Evolutionary conservation across 2,329 filamentous ascomycete genomes (phyloP), one percentile per base, ranked within the genome.

Genomic region (Diplodia mutila): DNA sequence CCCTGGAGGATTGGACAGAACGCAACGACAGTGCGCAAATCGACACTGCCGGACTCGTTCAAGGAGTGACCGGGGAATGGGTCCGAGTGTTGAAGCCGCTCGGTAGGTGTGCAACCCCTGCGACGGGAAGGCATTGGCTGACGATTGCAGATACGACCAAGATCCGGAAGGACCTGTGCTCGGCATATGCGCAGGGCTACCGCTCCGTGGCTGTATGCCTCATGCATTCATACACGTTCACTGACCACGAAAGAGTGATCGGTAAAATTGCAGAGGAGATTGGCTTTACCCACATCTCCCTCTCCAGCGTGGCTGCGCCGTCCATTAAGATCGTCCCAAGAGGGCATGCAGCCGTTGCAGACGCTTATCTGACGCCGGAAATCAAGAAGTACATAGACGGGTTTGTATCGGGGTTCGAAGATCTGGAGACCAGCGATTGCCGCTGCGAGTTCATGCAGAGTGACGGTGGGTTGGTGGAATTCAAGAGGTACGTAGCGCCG

Each of bases 121-220:
- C 61, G 71, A 48, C 72, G 74, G 32, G 75, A 76, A 46, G 69
- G 69, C 11, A 68, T 77, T 18, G 68, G 74, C 57, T 77, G 46
- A 70, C 71, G 59, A 68, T 53, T 14, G 71, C 73, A 12, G 71
- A 76, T 25, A 23, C 67, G 8, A 53, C 69, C 1, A 57, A 57
- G 1, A 63, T 70, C 7, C 51, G 65, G 2, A 18, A 51, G 1
- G 67, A 71, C 34, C 69, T 76, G 1, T 69, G 73, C 25, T n/a
- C 51, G 2, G 68, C 80, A 2, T 78, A 73, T 65, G 68, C 73
- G 0, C 71, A 75, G 14, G 79, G 78, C 1, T 76, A 75, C 37
- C 72, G 78, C 14, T 79, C 77, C 1, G 67, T 80, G 37, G 78
- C 78, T 0, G 74, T 81, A 4, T 76, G 75, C 3, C 73, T 78